These are phyloP conservation scores for Entophlyctis helioformis DNA, from an alignment of 192 early-diverging fungal species.

Conservation along the genomic window DNA sequence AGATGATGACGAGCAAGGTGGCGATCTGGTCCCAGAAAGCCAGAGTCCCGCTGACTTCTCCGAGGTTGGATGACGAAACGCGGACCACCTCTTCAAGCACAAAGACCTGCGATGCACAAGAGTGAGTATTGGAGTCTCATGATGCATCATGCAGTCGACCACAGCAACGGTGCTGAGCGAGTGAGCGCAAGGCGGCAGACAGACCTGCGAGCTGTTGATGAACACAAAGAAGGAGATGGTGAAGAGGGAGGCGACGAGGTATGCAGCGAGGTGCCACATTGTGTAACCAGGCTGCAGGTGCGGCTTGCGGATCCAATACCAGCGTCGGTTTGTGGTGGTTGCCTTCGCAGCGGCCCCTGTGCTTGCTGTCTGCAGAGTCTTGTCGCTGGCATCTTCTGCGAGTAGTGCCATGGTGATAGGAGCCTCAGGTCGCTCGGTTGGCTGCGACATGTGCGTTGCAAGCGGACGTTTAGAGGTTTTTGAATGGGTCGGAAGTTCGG, in stretches of 20 bases:
- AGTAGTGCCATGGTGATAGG: too few species aligned
- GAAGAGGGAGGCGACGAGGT: not conserved
- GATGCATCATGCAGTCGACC: conserved; percentile 10
- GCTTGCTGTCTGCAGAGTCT: not conserved
- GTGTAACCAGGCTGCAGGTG: too few species aligned
- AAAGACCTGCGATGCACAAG: conserved; percentile 14
- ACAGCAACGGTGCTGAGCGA: conserved; percentile 33
- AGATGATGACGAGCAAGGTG: conserved; percentile 32
- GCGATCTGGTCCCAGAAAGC: conserved; percentile 54
- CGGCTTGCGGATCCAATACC: too few species aligned
- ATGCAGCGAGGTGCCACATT: not conserved
- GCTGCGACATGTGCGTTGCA: too few species aligned
- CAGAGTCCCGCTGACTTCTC: conserved; percentile 38
- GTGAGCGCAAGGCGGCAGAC: not conserved
- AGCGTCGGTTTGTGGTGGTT: not conserved
- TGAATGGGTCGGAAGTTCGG: too few species aligned
- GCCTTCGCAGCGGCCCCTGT: not conserved
- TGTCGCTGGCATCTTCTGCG: too few species aligned
- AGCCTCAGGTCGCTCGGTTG: too few species aligned
- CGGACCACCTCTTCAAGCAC: conserved; percentile 24
- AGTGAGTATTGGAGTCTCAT: not conserved
- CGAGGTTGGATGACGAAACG: conserved; percentile 16
- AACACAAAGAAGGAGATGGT: conserved; percentile 34
- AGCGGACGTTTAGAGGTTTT: too few species aligned
- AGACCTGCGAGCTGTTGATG: conserved; percentile 16